Base-by-base conservation (phyloP, 2,329 filamentous ascomycete genomes). In the Ceratocystis colombiana region DNA sequence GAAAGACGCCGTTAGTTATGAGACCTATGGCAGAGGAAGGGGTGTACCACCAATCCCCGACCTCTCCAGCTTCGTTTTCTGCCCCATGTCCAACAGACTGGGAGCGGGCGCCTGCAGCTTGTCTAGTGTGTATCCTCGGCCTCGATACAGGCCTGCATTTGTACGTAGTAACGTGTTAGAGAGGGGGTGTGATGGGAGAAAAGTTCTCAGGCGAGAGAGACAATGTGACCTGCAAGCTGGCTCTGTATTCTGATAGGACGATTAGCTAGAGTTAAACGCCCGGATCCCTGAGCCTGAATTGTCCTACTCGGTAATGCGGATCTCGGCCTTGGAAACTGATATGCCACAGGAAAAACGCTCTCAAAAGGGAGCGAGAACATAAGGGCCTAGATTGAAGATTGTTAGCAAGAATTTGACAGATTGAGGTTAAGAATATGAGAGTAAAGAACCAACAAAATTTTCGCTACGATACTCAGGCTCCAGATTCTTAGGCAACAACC, bases 191-290 rank as follows among this genome's bases (percentile, higher is more conserved):
- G 28, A 15, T 30, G 22, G 15, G 33, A 63, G 17, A 63, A 48
- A 48, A 28, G 10, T 41, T 50, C 48, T 20, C 48, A 8, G 44
- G 17, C 17, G n/a, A 45, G 22, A n/a, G 48, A 33, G 63, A 53
- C 15, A 64, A 64, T 57, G 53, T 7, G 50, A 59, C 64, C 44
- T 59, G 59, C 50, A 65, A 28, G 46, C n/a, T 20, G 12, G 30
- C 15, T 46, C 37, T 30, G 6, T 15, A 20, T 46, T 59, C 50
- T 46, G 64, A 65, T 65, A 65, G 53, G 64, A 48, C 20, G 25
- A 33, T 15, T 20, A 44, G 33, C 64, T 22, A 33, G n/a, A 17
- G 41, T 61, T 65, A 65, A 53, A 65, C 64, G 64, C 64, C 64
- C 50, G 64, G 50, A 65, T 45, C 33, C 33, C 25, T 33, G 37